Conservation (phyloP, 768 basidiomycete species). For the Trametes maxima region DNA sequence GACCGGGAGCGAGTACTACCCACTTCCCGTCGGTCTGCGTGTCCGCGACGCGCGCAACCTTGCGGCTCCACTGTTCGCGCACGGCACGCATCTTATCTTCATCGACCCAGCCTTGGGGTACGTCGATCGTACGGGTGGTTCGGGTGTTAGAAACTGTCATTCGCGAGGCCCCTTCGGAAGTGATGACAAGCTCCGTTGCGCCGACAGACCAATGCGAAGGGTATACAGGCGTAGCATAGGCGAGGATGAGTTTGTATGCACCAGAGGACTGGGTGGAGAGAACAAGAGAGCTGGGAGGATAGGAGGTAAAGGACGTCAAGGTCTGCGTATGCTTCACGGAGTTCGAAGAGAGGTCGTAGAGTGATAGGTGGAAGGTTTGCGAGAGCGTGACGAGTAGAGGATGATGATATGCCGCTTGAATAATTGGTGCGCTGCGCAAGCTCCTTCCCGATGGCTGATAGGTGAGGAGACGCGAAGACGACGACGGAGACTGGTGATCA, state of each 20-base stretch:
- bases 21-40: slow-evolving; percentile 86
- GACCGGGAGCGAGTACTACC: slow-evolving; percentile 72
- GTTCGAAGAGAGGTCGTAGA: slow-evolving; percentile 69
- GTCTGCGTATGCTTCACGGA: slow-evolving; percentile 61
- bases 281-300: slow-evolving; percentile 80
- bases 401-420: slow-evolving; percentile 75
- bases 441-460: slow-evolving; percentile 48
- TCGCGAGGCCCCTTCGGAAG: slow-evolving; percentile 33
- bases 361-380: slow-evolving; percentile 61
- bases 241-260: slow-evolving; percentile 72
- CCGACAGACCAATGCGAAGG: slow-evolving; percentile 81
- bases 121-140: slow-evolving; percentile 67
- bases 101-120: slow-evolving; percentile 74
- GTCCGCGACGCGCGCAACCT: slow-evolving; percentile 68
- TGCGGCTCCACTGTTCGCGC: slow-evolving; percentile 80
- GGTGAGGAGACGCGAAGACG: slow-evolving; percentile 44
- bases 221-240: slow-evolving; percentile 77
- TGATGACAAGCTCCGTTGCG: slow-evolving; percentile 74
- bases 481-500: slow-evolving; percentile 46
- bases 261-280: slow-evolving; percentile 60
- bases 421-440: slow-evolving; percentile 48
- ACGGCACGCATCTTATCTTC: slow-evolving; percentile 59
- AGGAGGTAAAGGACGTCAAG: slow-evolving; percentile 74
- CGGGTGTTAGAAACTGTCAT: slow-evolving; percentile 60
- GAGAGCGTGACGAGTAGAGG: slow-evolving; percentile 77